Conservation (phyloP, 2,329 filamentous ascomycete genomes). For the Stagonosporopsis tanaceti region DNA sequence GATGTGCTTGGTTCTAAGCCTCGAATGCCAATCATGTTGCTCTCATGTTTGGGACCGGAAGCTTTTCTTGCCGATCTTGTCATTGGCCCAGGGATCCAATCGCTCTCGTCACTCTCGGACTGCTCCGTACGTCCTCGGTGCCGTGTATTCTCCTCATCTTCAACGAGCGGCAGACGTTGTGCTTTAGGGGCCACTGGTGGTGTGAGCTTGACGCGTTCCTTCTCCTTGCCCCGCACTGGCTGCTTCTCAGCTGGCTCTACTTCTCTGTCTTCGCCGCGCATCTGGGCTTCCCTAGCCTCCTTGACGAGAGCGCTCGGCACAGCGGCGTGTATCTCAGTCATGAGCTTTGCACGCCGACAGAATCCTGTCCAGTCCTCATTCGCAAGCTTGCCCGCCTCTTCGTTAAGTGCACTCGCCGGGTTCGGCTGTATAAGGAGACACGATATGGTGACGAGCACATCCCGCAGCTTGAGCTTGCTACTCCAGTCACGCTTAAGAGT, state of each 20-base stretch:
- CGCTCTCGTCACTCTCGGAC: slow-evolving; percentile 42
- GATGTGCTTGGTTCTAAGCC: slow-evolving; percentile 34
- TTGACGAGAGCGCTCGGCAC: slow-evolving; percentile 57
- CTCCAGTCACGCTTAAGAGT: slow-evolving; percentile 72
- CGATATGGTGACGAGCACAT: slow-evolving; percentile 66
- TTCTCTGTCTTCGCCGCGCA: slow-evolving; percentile 60
- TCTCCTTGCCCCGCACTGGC: slow-evolving; percentile 34
- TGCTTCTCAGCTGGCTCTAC: slow-evolving; percentile 21
- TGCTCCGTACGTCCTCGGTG: slow-evolving; percentile 32
- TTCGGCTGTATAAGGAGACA: slow-evolving; percentile 71
- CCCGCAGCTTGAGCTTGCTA: slow-evolving; percentile 63
- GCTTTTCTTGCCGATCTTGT: slow-evolving; percentile 23
- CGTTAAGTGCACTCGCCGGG: slow-evolving; percentile 69
- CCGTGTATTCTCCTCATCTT: slow-evolving; percentile 46
- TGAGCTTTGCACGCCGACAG: slow-evolving; percentile 64
- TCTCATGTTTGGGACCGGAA: slow-evolving; percentile 18
- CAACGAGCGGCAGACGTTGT: slow-evolving; percentile 28
- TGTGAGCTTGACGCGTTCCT: slow-evolving; percentile 29
- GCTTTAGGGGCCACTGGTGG: slow-evolving; percentile 29
- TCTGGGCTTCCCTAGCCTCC: slow-evolving; percentile 62
- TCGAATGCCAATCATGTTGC: slow-evolving; percentile 44
- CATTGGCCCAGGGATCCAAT: slow-evolving; percentile 48
- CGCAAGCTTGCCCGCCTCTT: slow-evolving; percentile 65
- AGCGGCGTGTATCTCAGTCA: slow-evolving; percentile 68
- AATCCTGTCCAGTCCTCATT: slow-evolving; percentile 65